A percentile compares a stretch with the other conserved stretches of the same genome.
phyloP scores from a whole-genome alignment of 805 yeast genomes.

The Gaillardinia entomophila region DNA sequence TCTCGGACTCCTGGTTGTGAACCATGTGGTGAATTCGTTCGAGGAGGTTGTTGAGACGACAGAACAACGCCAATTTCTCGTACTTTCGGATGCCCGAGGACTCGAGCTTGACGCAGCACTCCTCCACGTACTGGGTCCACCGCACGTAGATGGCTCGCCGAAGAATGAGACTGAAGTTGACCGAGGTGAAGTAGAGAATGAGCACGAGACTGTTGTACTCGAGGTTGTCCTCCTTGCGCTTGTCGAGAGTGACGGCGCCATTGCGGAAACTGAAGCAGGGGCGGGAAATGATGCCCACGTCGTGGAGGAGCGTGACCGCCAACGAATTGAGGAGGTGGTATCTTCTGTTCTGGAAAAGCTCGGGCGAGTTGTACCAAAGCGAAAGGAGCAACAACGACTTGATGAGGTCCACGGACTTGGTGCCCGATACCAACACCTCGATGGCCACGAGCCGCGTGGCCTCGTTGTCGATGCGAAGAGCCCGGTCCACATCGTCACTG shows the following conservation, averaged over 20 bases:
- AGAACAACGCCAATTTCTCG: constrained; percentile 48
- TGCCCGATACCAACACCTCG: constrained; percentile 65
- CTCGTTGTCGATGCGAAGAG: constrained; percentile 46
- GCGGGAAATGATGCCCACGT: constrained; percentile 64
- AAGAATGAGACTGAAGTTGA: constrained; percentile 59
- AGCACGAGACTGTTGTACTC: constrained; percentile 52
- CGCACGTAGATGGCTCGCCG: constrained; percentile 56
- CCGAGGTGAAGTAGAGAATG: constrained; percentile 54
- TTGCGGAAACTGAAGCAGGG: constrained; percentile 20
- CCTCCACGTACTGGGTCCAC: constrained; percentile 63
- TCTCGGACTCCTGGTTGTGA: constrained; percentile 29
- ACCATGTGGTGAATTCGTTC: constrained; percentile 54
- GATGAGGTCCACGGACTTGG: constrained; percentile 63
- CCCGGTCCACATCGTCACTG: constrained; percentile 31
- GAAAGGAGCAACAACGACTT: constrained; percentile 56
- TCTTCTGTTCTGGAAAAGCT: constrained; percentile 72
- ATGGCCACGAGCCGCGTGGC: constrained; percentile 46
- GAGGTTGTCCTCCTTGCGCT: constrained; percentile 4
- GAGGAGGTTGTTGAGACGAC: constrained; percentile 52
- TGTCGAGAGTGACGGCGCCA: constrained; percentile 5
- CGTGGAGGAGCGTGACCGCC: constrained; percentile 65
- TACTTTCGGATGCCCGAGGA: constrained; percentile 23
- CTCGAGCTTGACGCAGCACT: constrained; percentile 49
- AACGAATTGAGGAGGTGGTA: constrained; percentile 64
- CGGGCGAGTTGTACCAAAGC: constrained; percentile 82